These are phyloP conservation scores for Phytophthora palmivora DNA, from an alignment of 352 stramenopile genomes.

Conservation along the genomic window DNA sequence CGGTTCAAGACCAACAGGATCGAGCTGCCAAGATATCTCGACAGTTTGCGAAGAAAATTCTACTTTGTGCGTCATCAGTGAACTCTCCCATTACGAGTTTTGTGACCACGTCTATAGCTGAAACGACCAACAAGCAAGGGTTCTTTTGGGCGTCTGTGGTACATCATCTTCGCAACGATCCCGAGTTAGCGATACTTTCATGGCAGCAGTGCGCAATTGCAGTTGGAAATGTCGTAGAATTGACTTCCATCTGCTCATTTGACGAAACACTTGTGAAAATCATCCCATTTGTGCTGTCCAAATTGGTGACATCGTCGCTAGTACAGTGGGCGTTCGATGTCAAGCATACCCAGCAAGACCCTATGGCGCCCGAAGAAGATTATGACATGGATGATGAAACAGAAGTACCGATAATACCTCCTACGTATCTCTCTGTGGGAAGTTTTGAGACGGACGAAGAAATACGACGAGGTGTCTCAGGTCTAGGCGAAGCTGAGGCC, in stretches of 20 bases:
- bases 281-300: slow-evolving; percentile 31
- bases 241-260: slow-evolving; percentile 38
- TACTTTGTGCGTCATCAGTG: slow-evolving; percentile 35
- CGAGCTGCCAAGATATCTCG: slow-evolving; percentile 9
- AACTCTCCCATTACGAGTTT: slow-evolving; percentile 30
- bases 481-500: slow-evolving; percentile 18
- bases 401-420: slow-evolving; percentile 13
- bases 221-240: slow-evolving; percentile 48
- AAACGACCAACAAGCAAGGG: slow-evolving; percentile 2
- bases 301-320: slow-evolving; percentile 37
- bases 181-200: slow-evolving; percentile 10
- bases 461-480: slow-evolving; percentile 9
- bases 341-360: slow-evolving; percentile 29
- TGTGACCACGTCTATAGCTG: slow-evolving; percentile 14
- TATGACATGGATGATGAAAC: slow-evolving; percentile 40
- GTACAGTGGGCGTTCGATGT: slow-evolving; percentile 49
- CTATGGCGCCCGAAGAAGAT: slow-evolving; percentile 23
- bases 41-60: slow-evolving; percentile 40
- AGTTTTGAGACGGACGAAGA: slow-evolving; percentile 25
- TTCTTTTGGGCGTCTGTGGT: slow-evolving; percentile 23
- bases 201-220: slow-evolving; percentile 43
- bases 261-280: slow-evolving; percentile 29
- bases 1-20: slow-evolving; percentile 10
- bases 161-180: slow-evolving; percentile 1
- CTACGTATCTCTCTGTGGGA: slow-evolving; percentile 16